Base-by-base conservation (phyloP, 78 protist genomes). In the Dictyostelium firmibasis region DNA sequence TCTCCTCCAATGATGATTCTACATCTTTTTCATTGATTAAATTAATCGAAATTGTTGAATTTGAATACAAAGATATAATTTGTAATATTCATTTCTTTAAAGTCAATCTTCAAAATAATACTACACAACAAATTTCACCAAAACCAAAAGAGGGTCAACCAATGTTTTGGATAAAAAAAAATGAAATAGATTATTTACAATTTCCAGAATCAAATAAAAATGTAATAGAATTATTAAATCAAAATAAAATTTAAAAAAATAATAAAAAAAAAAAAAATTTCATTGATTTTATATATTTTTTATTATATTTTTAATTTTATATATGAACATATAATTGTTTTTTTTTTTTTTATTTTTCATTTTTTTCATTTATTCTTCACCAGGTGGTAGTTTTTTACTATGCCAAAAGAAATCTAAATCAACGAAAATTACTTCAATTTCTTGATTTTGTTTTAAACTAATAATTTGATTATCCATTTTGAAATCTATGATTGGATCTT, bases 321-420 rank as follows among this genome's bases (percentile, higher is more conserved):
- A n/a, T n/a, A n/a, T n/a, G n/a, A n/a, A n/a, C n/a, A n/a, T n/a
- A n/a, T n/a, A n/a, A n/a, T n/a, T n/a, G n/a, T n/a, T n/a, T n/a
- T 14, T 14, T 50, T 50, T 50, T 0, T 57, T 57, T 57, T 57
- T 57, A 5, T 57, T 57, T 57, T 20, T 57, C 18, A 18, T 20
- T 57, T 57, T 57, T 57, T 57, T 57, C 20, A 20, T 57, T 57
- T 57, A 57, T 67, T 67, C 75, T 67, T 67, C 75, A 9, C 75
- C 75, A 10, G 35, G 35, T 27, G 29, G 29, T 74, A 76, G n/a
- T 38, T 76, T 38, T 38, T 76, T 76, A 9, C 33, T 20, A 18
- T 79, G 36, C 64, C 64, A 79, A 14, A 79, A 86, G 77, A 86
- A 75, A 50, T 72, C 27, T 43, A 86, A 74, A 57, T 86, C 92